A percentile compares a stretch with the other conserved stretches of the same genome.
Conservation (phyloP, 1,284 basidiomycete genomes). For the Tilletia indica region DNA sequence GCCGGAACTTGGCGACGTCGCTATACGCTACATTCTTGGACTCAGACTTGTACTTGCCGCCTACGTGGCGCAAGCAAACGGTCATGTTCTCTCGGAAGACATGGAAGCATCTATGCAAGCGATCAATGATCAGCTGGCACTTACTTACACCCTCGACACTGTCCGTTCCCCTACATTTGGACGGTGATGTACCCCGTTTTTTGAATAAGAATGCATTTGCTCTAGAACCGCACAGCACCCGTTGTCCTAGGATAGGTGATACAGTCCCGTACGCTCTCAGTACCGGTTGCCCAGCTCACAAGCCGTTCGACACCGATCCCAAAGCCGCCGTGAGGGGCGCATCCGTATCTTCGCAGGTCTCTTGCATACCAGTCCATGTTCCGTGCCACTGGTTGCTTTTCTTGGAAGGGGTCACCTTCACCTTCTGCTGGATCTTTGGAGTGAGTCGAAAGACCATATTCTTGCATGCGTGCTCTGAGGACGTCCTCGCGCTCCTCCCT, state of each 20-base stretch:
- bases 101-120: neutral
- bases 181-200: neutral
- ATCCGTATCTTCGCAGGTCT: constrained; percentile 45
- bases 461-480: constrained; percentile 27
- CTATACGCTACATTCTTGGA: neutral
- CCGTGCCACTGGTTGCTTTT: neutral
- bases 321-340: constrained; percentile 48
- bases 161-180: neutral
- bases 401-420: neutral
- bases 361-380: constrained; percentile 42
- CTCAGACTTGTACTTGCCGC: neutral
- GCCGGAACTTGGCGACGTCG: neutral
- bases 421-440: neutral
- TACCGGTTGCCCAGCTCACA: constrained; percentile 45
- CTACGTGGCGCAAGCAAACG: neutral
- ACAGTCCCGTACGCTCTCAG: constrained; percentile 48
- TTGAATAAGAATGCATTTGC: neutral
- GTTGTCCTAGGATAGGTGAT: constrained; percentile 44
- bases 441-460: constrained; percentile 15
- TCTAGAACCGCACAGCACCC: constrained; percentile 38
- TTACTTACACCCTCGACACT: neutral
- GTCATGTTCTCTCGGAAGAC: neutral
- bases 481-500: constrained; percentile 74
- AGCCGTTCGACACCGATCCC: constrained; percentile 51
- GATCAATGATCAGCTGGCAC: neutral